Base-by-base conservation (phyloP, 176 grass and related monocot species). In the Triticum dicoccoides region DNA sequence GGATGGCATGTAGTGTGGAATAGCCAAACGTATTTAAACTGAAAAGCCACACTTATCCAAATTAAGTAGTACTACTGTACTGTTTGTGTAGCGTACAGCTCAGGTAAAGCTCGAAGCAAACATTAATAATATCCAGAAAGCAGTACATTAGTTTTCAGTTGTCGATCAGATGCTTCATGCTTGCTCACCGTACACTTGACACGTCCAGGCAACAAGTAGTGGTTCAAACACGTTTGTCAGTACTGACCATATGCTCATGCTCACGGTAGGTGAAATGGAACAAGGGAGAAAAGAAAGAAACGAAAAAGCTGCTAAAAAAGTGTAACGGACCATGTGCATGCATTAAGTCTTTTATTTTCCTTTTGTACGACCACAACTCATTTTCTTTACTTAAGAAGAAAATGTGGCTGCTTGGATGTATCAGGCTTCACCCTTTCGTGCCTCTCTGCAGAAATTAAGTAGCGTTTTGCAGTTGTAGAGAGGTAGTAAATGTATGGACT, bases 181-280 rank as follows among this genome's bases (percentile, higher is more conserved):
- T 49, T 65, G 21, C 15, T 10, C 6, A 42, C 6, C 5, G 25
- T 64, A 74, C 69, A 8, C 17, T 62, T 64, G 21, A 63, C 51
- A 76, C 59, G 61, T 37, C 45, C 56, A 14, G 5, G 18, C 56
- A 25, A n/a, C 21, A 23, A 21, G 51, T 18, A 78, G 79, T 86
- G 49, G 79, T 73, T 90, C 33, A 58, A 59, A 90, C 84, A 83
- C 66, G 74, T 67, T 90, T 83, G 14, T 83, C 84, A 67, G 69
- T 24, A 37, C 58, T 37, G 80, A 37, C 69, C 66, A 69, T 29
- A n/a, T 8, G 35, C 23, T 14, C 29, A 56, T 65, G 65, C 79
- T 79, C 84, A 83, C 32, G 84, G 84, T 90, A 74, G 74, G 84
- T 90, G 84, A 87, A 82, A 86, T 11, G 20, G 15, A 65, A 78